Evolutionary conservation across 176 grass and related monocot species (phyloP).

Genomic region (Ensete ventricosum): DNA sequence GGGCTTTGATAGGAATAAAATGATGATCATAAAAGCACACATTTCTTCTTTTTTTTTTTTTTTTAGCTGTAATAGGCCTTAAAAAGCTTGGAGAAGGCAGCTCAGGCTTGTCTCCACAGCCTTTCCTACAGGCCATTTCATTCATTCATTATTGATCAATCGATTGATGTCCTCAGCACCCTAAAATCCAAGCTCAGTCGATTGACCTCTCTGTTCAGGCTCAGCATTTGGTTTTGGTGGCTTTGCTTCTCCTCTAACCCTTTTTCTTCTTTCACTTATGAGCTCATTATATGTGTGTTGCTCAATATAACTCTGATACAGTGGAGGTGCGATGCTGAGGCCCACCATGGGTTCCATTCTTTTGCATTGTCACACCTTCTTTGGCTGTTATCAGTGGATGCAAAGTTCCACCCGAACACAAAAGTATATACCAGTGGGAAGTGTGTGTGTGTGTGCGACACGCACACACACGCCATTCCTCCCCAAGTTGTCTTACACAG

Average conservation of each 20-base stretch:
- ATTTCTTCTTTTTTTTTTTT: slow-evolving; percentile 4
- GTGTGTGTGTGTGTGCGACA: no score
- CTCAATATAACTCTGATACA: not conserved
- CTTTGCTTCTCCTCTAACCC: no score
- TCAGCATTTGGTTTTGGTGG: not conserved
- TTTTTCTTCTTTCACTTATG: no score
- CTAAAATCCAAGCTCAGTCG: not conserved
- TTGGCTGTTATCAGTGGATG: no score
- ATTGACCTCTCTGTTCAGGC: not conserved
- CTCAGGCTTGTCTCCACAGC: not conserved
- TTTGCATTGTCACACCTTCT: no score
- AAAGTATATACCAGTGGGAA: no score
- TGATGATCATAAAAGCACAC: not conserved
- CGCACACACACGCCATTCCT: no score
- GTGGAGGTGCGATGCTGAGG: not conserved
- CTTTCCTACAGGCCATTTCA: not conserved
- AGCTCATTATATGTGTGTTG: no score
- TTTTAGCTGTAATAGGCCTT: slow-evolving; percentile 1
- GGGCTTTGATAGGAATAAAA: not conserved
- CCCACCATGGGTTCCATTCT: not conserved
- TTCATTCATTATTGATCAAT: not conserved
- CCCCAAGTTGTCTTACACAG: no score
- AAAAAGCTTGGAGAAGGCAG: not conserved
- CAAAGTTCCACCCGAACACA: no score
- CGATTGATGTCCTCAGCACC: not conserved